phyloP scores from a whole-genome alignment of 805 yeast species.

The Wickerhamiella australiensis region DNA sequence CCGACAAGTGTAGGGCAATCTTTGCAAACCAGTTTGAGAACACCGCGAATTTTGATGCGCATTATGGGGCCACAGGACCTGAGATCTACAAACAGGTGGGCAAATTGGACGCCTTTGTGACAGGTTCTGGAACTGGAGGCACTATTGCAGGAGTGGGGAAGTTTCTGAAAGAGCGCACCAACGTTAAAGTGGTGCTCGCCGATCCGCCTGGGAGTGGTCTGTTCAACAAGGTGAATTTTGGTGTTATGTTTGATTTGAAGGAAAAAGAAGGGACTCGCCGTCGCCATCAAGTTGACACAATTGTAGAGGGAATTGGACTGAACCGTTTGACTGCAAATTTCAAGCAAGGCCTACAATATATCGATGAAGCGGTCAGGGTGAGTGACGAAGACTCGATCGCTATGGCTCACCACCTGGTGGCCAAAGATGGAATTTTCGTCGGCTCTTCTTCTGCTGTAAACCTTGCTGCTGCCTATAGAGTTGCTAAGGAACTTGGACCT shows the following conservation, averaged over 20 bases:
- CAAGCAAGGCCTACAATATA: constrained; percentile 49
- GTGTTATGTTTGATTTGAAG: constrained; percentile 83
- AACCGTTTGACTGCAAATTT: constrained; percentile 80
- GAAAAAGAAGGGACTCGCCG: constrained; percentile 90
- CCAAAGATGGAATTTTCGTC: constrained; percentile 77
- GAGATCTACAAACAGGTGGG: constrained; percentile 75
- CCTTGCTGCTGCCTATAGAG: constrained; percentile 73
- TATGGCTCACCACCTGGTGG: constrained; percentile 78
- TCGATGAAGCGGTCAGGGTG: constrained; percentile 73
- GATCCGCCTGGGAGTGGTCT: constrained; percentile 97
- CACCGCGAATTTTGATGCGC: constrained; percentile 78
- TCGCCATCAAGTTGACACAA: constrained; percentile 91
- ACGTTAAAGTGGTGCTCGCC: constrained; percentile 49
- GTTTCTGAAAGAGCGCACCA: constrained; percentile 44
- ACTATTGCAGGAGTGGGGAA: constrained; percentile 86
- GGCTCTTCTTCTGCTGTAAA: constrained; percentile 92
- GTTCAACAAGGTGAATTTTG: constrained; percentile 68
- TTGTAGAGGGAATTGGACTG: constrained; percentile 88
- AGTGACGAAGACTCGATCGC: constrained; percentile 66
- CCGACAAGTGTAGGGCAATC: constrained; percentile 44
- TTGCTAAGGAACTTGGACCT: constrained; percentile 40
- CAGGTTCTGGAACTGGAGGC: constrained; percentile 97
- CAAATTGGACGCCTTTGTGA: constrained; percentile 58
- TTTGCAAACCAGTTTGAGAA: constrained; percentile 96
- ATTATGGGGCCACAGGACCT: constrained; percentile 78